Base-by-base conservation (phyloP, 176 grass and related monocot species). In the Panicum miliaceum region DNA sequence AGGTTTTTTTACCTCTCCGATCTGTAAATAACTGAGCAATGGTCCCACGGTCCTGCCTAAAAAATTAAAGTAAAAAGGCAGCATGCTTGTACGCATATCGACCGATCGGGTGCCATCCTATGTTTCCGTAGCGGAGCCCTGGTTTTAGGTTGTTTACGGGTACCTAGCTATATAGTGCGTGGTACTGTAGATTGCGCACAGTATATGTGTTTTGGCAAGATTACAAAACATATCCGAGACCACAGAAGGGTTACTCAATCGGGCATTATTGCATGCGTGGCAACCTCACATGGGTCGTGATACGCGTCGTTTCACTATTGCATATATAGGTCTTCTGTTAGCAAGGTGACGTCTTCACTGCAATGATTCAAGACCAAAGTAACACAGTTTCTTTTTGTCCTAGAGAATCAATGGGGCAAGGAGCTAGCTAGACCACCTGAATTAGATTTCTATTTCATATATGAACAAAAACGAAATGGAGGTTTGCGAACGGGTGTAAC, bases 91-190 rank as follows among this genome's bases (percentile, higher is more conserved):
- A 46, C 13, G 68, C 15, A 47, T 27, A 18, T 29, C 3, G 38
- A 71, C 42, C 23, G 6, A 71, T 47, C 23, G 68, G 68, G 42
- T 71, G 68, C 42, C 68, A 48, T 71, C 68, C 68, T 71, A 71
- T 71, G 42, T 71, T 48, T 71, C 42, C n/a, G 5, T 71, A 47
- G 41, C 22, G 27, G 41, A 70, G 13, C 22, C 22, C 29, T 32
- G 29, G 29, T 32, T 32, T 32, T 32, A 32, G 29, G 64, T 35
- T 67, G 15, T 16, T 37, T 65, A 36, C 34, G 7, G 2, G 19
- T 40, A 22, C 16, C 35, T n/a, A n/a, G n/a, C n/a, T 38, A 66
- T 40, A 35, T 65, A 8, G 15, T 47, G 18, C 3, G 35, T 36
- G 32, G 35, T 6, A 66, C 64, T 37, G 64, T 40, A 38, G 37